Evolutionary conservation across 768 basidiomycete species (phyloP), one percentile per base, ranked within the genome.

Genomic region (Leccinum variicolor): DNA sequence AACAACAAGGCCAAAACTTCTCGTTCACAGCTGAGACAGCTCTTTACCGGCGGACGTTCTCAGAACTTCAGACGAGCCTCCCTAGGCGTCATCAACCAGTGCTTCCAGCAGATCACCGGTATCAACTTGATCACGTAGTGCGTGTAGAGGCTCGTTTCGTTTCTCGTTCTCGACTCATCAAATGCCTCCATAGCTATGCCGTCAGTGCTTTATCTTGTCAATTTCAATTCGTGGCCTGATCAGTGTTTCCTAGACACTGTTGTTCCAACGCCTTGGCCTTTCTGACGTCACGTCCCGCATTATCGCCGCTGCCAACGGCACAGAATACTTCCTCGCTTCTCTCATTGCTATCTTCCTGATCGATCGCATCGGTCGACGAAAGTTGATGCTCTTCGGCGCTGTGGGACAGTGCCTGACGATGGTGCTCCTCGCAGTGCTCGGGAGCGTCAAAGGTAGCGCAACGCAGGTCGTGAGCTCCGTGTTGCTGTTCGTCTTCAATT

Each of bases 241-340:
- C 6, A 15, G 11, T 19, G 25, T 57, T 50, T 26, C 43, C 10
- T 31, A 75, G 81, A 84, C 83, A 0, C 58, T 84, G 7, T 68
- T 84, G 7, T 83, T 84, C 57, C 81, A 84, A 64, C 76, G 79
- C 17, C 76, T 86, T 17, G 84, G 84, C 19, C 75, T 86, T 21
- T 76, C 76, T 25, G 79, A 84, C 59, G 76, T 79, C 31, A 81
- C 83, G 49, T 83, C 84, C 2, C 79, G 84, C 45, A 80, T 87
- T 52, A 81, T 85, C 57, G 80, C 84, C 17, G 84, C 86, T 49
- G 84, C 82, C 55, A 88, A 87, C 61, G 84, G 84, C 61, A 85
- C 88, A 46, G 85, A 89, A 75, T 85, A 87, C 62, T 84, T 85
- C 62, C 77, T 87, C 55, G 85, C 86, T 54, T 90, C 88, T 33